These are phyloP conservation scores for Tremellales sp. DNA, from an alignment of 1,284 basidiomycete species.

Conservation along the genomic window DNA sequence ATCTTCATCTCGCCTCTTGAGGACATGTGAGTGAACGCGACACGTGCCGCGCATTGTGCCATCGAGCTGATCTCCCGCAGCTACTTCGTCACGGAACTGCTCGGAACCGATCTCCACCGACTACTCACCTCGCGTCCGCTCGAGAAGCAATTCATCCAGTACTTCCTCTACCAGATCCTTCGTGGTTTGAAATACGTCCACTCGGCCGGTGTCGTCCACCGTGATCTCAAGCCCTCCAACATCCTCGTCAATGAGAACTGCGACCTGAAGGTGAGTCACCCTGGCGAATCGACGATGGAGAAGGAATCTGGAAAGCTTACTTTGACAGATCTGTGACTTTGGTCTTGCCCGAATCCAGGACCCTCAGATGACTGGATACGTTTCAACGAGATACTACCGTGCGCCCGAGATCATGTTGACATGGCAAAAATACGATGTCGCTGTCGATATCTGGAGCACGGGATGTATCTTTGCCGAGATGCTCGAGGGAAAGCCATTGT, in stretches of 20 bases:
- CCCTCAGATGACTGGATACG: slow-evolving; percentile 99
- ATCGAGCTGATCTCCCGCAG: slow-evolving; percentile 49
- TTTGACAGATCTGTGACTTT: slow-evolving; percentile 87
- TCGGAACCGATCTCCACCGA: slow-evolving; percentile 96
- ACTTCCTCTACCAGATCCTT: slow-evolving; percentile 98
- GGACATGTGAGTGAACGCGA: slow-evolving; percentile 66
- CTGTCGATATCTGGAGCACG: slow-evolving; percentile 98
- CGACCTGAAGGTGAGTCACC: slow-evolving; percentile 69
- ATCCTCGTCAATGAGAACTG: slow-evolving; percentile 99
- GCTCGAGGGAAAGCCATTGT: slow-evolving; percentile 97
- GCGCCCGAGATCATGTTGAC: slow-evolving; percentile 99
- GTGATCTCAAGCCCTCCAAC: slow-evolving; percentile 99
- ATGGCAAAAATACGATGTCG: slow-evolving; percentile 99
- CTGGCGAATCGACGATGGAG: background rate
- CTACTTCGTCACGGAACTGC: slow-evolving; percentile 99
- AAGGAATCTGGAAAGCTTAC: background rate
- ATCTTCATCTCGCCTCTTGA: slow-evolving; percentile 99
- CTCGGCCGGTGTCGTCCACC: slow-evolving; percentile 97
- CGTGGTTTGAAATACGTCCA: slow-evolving; percentile 99
- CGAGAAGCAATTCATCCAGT: slow-evolving; percentile 99
- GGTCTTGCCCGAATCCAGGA: slow-evolving; percentile 86
- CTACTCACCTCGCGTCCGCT: slow-evolving; percentile 92
- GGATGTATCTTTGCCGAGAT: slow-evolving; percentile 99
- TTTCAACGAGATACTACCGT: slow-evolving; percentile 97
- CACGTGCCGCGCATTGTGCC: background rate